Base-by-base conservation (phyloP, 129 eudicot species). In the Artemisia tridentata region DNA sequence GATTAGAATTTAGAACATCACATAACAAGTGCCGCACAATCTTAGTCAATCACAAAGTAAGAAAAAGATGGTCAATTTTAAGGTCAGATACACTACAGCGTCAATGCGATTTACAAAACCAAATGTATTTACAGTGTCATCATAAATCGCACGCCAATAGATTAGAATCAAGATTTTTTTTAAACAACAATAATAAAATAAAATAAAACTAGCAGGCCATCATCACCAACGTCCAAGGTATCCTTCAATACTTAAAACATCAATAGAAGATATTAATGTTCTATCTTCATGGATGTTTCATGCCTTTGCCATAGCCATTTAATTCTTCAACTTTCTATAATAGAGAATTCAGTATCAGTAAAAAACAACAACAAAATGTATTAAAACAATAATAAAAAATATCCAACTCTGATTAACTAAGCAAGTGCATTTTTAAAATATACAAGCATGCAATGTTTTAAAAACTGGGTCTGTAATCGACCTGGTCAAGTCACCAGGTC, bases 41-140 rank as follows among this genome's bases (percentile, higher is more conserved):
- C 53, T 59, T 63, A 14, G 49, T n/a, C 49, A 29, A 38, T 6
- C 68, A 38, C 0, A 21, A 12, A 15, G 46, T 13, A 31, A 61
- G 5, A 61, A 51, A 51, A 51, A 31, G 47, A 61, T 27, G 45
- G 18, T 38, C 11, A 5, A 46, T 69, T 50, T 11, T 55, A 21
- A 45, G 56, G 45, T 58, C 76, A 72, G 43, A 63, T 48, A 29
- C 59, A 59, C 63, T 76, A 76, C 57, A 82, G 70, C 58, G 74
- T 65, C 29, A 68, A 66, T 60, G 68, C 79, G 77, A 75, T 46
- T 74, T 78, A 82, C 86, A 78, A 82, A 52, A 67, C 83, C 86
- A 74, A 78, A 72, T 74, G 80, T 82, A 82, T 82, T 78, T 82
- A 82, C 86, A 82, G 20, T 54, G 83, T 78, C 86, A 78, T 43